phyloP scores from a whole-genome alignment of 2,329 filamentous ascomycete species.

The Fusarium paranaense region DNA sequence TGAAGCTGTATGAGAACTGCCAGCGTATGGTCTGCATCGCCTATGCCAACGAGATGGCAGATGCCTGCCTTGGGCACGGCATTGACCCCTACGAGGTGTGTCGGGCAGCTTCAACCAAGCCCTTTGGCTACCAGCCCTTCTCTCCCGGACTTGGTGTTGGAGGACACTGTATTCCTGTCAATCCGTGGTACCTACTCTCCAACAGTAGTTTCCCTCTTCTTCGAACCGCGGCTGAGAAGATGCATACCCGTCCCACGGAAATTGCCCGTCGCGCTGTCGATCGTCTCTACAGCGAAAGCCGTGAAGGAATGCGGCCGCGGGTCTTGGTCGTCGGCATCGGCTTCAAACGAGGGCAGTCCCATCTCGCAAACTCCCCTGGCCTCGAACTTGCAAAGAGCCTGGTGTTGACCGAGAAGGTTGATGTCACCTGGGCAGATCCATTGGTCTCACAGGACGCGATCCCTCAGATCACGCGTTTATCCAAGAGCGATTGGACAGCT shows the following conservation, averaged over 20 bases:
- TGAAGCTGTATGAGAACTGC: slow-evolving; percentile 69
- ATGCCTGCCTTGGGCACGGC: slow-evolving; percentile 58
- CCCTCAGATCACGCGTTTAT: slow-evolving; percentile 53
- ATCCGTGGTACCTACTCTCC: slow-evolving; percentile 64
- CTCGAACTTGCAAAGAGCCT: slow-evolving; percentile 55
- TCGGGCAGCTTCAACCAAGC: slow-evolving; percentile 61
- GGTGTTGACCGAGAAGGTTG: slow-evolving; percentile 49
- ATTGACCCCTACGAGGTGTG: slow-evolving; percentile 66
- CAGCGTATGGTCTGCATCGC: slow-evolving; percentile 67
- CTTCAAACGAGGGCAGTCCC: slow-evolving; percentile 62
- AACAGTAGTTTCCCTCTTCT: slow-evolving; percentile 61
- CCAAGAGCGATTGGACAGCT: slow-evolving; percentile 53
- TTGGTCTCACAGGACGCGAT: slow-evolving; percentile 56
- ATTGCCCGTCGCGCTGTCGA: slow-evolving; percentile 53
- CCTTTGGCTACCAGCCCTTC: slow-evolving; percentile 64
- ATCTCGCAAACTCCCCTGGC: slow-evolving; percentile 61
- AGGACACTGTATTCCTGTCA: slow-evolving; percentile 68
- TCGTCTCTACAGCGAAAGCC: slow-evolving; percentile 37
- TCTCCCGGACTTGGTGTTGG: slow-evolving; percentile 63
- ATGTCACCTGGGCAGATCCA: slow-evolving; percentile 59
- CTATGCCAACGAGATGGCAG: slow-evolving; percentile 68
- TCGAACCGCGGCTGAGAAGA: slow-evolving; percentile 56
- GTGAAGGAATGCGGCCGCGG: slow-evolving; percentile 34
- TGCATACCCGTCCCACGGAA: slow-evolving; percentile 55
- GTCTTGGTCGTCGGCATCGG: slow-evolving; percentile 61